Base-by-base conservation (phyloP, 768 basidiomycete genomes). In the Terana coerulea region DNA sequence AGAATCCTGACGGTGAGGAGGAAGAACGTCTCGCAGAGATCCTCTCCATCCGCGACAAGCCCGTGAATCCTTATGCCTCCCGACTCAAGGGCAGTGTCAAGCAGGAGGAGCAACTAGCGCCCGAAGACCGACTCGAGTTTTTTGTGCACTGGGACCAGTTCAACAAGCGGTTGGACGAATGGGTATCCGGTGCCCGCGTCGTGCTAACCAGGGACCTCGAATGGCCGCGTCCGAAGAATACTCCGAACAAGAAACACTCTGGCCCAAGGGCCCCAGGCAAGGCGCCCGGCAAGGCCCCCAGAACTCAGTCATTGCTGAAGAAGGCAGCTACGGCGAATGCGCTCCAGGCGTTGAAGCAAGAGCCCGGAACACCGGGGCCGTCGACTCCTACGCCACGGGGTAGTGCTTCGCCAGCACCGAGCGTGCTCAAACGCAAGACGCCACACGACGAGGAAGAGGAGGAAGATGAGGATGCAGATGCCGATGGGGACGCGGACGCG, bases 131-230 rank as follows among this genome's bases (percentile, higher is more conserved):
- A 60, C 80, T 82, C 67, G 95, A 98, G 68, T 98, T 84, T 75
- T 99, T 98, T 64, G 92, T 98, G 17, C 97, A 99, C 64, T 99
- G 95, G 86, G 93, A 98, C 61, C 84, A 91, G 58, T 98, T 98
- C 79, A 99, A 99, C 76, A 99, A 99, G 68, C 94, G 97, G 56
- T 76, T 98, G 34, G 97, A 99, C 65, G 97, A 97, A 49, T 99
- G 97, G 97, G 87, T 99, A 21, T 72, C 88, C 12, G 91, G 90
- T 14, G 86, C 89, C 1, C 83, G 95, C 34, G 79, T 99, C 51
- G 79, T 98, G 35, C 75, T 95, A 39, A 77, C 73, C 53, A 79
- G 86, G 57, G 94, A 97, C 63, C 78, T 99, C 57, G 94, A 98
- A 69, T 95, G 91, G 93, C 95, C 97, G 2, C 89, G 91, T 53